Percentiles rank a stretch among this genome's conserved stretches.
These are phyloP conservation scores for Hymenoscyphus albidus DNA, from an alignment of 2,329 filamentous ascomycete genomes.

Conservation along the genomic window DNA sequence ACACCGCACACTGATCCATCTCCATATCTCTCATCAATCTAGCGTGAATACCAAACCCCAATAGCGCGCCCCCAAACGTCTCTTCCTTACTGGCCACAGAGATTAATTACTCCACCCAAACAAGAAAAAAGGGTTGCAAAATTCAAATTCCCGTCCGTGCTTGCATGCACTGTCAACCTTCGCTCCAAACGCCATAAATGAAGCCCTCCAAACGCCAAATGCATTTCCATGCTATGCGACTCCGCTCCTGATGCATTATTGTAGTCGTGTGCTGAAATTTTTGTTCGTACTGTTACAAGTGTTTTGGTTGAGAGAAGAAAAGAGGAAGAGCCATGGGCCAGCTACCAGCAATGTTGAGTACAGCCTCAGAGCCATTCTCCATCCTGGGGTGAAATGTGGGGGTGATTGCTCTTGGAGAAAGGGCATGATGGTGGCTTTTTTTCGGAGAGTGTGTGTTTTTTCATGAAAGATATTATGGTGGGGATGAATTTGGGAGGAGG, in stretches of 20 bases:
- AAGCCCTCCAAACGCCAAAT: not conserved
- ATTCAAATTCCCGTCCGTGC: not conserved
- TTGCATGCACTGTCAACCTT: not conserved
- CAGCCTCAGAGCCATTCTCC: not conserved
- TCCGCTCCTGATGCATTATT: not conserved
- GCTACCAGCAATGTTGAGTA: not conserved
- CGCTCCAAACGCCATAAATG: constrained; percentile 4
- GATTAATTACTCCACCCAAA: not conserved
- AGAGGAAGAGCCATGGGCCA: not conserved
- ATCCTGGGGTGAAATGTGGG: not conserved
- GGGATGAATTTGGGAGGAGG: not conserved
- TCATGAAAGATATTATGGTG: not conserved
- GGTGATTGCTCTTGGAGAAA: not conserved
- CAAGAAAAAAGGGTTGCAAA: not conserved
- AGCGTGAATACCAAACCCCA: too few relatives aligned
- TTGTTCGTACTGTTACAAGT: constrained; percentile 1
- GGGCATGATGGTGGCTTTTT: not conserved
- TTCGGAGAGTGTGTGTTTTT: not conserved
- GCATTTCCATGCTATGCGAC: constrained; percentile 3
- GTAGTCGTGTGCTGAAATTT: not conserved
- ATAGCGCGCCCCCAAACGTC: not conserved
- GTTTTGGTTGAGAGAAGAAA: not conserved
- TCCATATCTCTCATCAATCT: too few relatives aligned
- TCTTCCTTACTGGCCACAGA: not conserved
- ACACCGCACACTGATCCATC: too few relatives aligned